phyloP scores from a whole-genome alignment of 352 stramenopile species.

The Globisporangium splendens region DNA sequence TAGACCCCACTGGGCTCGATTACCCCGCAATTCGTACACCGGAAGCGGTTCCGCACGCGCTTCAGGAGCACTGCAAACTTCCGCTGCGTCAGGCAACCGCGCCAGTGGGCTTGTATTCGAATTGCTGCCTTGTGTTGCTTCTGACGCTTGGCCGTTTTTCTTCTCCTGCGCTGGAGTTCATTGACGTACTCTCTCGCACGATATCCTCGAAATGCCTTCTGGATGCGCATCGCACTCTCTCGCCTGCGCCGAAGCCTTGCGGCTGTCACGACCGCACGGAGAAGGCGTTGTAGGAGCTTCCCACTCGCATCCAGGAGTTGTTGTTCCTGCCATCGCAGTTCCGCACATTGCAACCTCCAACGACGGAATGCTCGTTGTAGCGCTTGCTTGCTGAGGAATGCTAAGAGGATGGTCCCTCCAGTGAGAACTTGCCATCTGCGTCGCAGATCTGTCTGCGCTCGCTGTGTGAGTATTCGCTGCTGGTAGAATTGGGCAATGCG shows the following conservation, averaged over 20 bases:
- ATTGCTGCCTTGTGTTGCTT: constrained; percentile 13
- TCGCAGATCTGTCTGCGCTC: background rate
- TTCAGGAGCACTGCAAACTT: constrained; percentile 19
- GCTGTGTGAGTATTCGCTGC: background rate
- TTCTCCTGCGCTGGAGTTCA: background rate
- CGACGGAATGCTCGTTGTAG: background rate
- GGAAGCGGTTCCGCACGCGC: constrained; percentile 44
- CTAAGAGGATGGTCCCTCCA: background rate
- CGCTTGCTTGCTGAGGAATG: background rate
- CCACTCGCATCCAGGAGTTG: background rate
- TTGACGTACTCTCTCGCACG: background rate
- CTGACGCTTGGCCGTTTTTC: background rate
- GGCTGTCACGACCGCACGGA: background rate
- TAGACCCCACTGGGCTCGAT: constrained; percentile 55
- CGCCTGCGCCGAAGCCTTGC: background rate
- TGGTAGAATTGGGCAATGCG: constrained; percentile 2
- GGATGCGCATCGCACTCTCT: constrained; percentile 8
- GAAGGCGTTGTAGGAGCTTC: constrained; percentile 12
- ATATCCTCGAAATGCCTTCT: constrained; percentile 12
- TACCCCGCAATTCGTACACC: constrained; percentile 51
- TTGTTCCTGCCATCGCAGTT: background rate
- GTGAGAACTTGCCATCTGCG: background rate
- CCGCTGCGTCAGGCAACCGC: constrained; percentile 21
- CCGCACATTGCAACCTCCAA: background rate
- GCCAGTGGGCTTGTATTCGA: constrained; percentile 22